phyloP scores from a whole-genome alignment of 495 filamentous ascomycete species.

The Immersiella caudata region DNA sequence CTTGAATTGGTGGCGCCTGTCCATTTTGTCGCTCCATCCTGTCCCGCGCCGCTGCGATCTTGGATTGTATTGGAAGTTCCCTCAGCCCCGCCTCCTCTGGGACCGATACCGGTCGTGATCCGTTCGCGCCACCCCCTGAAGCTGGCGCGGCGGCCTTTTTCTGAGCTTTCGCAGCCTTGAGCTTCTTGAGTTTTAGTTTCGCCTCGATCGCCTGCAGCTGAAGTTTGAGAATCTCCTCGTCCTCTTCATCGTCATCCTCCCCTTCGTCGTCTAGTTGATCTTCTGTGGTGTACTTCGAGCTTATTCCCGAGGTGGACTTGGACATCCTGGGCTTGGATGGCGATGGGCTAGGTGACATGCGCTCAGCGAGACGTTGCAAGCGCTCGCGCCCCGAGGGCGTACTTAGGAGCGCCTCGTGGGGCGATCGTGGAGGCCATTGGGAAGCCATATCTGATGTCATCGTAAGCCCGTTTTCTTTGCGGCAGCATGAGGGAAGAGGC shows the following conservation, averaged over 20 bases:
- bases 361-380: slow-evolving; percentile 64
- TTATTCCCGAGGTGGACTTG: slow-evolving; percentile 27
- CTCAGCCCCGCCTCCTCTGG: slow-evolving; percentile 21
- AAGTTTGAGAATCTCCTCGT: slow-evolving; percentile 86
- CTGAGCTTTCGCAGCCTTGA: slow-evolving; percentile 63
- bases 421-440: slow-evolving; percentile 86
- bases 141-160: slow-evolving; percentile 32
- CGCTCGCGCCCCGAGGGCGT: slow-evolving; percentile 78
- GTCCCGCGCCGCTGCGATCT: slow-evolving; percentile 31
- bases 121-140: slow-evolving; percentile 25
- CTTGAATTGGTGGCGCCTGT: slow-evolving; percentile 59
- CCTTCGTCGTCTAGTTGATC: slow-evolving; percentile 40
- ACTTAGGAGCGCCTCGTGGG: slow-evolving; percentile 78
- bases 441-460: slow-evolving; percentile 35
- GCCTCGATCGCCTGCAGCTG: slow-evolving; percentile 85
- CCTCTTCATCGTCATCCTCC: slow-evolving; percentile 71
- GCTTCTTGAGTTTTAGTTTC: slow-evolving; percentile 82
- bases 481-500: not conserved
- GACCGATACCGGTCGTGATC: slow-evolving; percentile 27
- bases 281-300: slow-evolving; percentile 33
- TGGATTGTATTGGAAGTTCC: slow-evolving; percentile 33
- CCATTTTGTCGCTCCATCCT: slow-evolving; percentile 30
- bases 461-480: not conserved
- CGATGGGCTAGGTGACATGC: slow-evolving; percentile 65
- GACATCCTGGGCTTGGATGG: slow-evolving; percentile 47